Evolutionary conservation across 1,284 basidiomycete genomes (phyloP).

Genomic region (Marasmius oreades): DNA sequence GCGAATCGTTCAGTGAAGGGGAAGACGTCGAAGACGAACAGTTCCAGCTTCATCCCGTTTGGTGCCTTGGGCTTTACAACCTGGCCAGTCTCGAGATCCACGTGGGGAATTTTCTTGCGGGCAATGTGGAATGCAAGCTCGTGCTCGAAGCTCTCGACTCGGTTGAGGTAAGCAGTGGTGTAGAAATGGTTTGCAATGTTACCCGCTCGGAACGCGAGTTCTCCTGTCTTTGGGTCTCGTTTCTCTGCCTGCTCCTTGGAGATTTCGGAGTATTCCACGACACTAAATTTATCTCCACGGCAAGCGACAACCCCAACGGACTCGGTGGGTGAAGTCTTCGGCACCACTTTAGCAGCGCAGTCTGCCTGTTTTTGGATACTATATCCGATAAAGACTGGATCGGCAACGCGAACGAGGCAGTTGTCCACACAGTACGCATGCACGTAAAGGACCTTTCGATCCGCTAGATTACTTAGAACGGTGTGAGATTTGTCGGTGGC

Average conservation of each 20-base stretch:
- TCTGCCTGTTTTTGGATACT: slow-evolving; percentile 84
- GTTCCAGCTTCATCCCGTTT: slow-evolving; percentile 99
- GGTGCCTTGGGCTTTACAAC: slow-evolving; percentile 78
- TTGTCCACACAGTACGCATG: slow-evolving; percentile 99
- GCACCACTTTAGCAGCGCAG: slow-evolving; percentile 95
- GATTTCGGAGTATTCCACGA: slow-evolving; percentile 98
- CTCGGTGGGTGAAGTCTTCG: slow-evolving; percentile 84
- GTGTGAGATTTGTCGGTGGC: slow-evolving; percentile 58
- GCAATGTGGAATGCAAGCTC: slow-evolving; percentile 97
- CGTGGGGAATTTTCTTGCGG: slow-evolving; percentile 92
- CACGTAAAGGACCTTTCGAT: slow-evolving; percentile 82
- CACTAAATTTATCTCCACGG: slow-evolving; percentile 79
- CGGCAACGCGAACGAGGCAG: slow-evolving; percentile 96
- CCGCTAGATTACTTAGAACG: slow-evolving; percentile 81
- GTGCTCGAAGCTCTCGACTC: slow-evolving; percentile 81
- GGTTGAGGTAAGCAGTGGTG: slow-evolving; percentile 82
- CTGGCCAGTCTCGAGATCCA: slow-evolving; percentile 67
- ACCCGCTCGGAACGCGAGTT: slow-evolving; percentile 88
- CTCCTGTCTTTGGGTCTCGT: slow-evolving; percentile 65
- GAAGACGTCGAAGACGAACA: slow-evolving; percentile 99
- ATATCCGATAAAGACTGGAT: slow-evolving; percentile 95
- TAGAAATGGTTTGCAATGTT: slow-evolving; percentile 99
- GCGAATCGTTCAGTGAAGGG: slow-evolving; percentile 84
- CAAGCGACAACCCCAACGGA: slow-evolving; percentile 93
- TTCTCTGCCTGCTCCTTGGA: slow-evolving; percentile 81